A percentile compares a stretch with the other conserved stretches of the same genome.
phyloP scores from a whole-genome alignment of 768 basidiomycete species.

The Suillus tomentosus region DNA sequence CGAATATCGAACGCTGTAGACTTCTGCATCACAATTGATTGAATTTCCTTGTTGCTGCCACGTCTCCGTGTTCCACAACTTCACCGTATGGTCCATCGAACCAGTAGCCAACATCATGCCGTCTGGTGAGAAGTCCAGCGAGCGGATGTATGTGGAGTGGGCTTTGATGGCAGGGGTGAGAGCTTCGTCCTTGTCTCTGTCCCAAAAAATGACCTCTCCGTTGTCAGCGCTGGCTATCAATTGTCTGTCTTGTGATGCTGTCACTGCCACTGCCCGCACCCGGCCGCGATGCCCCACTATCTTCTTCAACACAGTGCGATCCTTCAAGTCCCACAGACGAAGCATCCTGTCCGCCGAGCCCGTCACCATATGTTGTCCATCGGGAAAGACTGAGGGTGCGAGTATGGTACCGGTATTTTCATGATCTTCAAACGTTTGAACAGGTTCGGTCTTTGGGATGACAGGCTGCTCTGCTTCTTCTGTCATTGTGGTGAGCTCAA shows the following conservation, averaged over 20 bases:
- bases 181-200: constrained; percentile 1
- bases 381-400: not conserved
- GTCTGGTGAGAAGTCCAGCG: not conserved
- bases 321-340: not conserved
- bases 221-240: constrained; percentile 5
- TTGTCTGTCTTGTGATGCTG: not conserved
- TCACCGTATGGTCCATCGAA: not conserved
- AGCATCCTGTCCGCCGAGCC: not conserved
- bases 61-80: constrained; percentile 1
- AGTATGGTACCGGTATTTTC: not conserved
- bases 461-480: not conserved
- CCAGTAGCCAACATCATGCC: not conserved
- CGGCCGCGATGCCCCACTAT: not conserved
- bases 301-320: not conserved
- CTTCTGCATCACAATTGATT: not conserved
- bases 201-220: not conserved
- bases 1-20: constrained; percentile 1
- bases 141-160: constrained; percentile 1
- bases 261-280: not conserved
- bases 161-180: not conserved
- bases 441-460: not conserved
- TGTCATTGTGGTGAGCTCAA: not conserved
- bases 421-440: not conserved
- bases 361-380: constrained; percentile 1
- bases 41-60: not conserved